phyloP scores from a whole-genome alignment of 805 yeast species.

The Hemisphaericaspora nanyangensis region DNA sequence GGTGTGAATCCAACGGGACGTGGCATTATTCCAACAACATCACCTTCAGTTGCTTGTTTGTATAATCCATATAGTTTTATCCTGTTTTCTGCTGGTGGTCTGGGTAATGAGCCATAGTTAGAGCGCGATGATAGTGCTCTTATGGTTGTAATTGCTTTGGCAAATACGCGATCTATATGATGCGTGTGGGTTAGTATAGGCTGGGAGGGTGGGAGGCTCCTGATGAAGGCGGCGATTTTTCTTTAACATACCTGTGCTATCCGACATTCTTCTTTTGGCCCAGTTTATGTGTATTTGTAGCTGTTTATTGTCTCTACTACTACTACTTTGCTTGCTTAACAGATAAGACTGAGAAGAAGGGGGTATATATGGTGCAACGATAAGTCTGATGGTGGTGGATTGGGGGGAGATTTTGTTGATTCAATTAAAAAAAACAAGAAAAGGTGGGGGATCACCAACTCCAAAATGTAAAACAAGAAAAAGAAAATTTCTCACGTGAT shows the following conservation, averaged over 20 bases:
- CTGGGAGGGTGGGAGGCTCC: no score
- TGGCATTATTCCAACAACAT: conserved; percentile 64
- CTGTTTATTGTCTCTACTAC: no score
- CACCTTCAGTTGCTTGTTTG: conserved; percentile 88
- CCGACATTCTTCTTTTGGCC: conserved; percentile 6
- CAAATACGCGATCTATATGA: conserved; percentile 65
- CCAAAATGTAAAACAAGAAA: no score
- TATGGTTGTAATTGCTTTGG: conserved; percentile 77
- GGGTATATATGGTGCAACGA: no score
- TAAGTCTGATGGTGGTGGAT: no score
- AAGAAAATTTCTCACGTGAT: no score
- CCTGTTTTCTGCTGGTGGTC: conserved; percentile 72
- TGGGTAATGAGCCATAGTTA: conserved; percentile 59
- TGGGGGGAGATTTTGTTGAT: no score
- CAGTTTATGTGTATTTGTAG: neutral
- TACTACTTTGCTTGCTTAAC: no score
- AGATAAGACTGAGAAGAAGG: no score
- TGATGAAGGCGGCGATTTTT: no score
- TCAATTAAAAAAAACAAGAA: no score
- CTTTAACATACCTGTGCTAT: conserved; percentile 10
- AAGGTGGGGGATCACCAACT: no score
- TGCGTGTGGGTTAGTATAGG: conserved; percentile 5
- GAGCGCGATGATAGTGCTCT: conserved; percentile 65
- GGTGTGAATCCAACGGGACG: conserved; percentile 58
- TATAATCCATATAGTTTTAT: conserved; percentile 74